These are phyloP conservation scores for Dryadomyces quercivorus DNA, from an alignment of 2,329 filamentous ascomycete species.

Conservation along the genomic window DNA sequence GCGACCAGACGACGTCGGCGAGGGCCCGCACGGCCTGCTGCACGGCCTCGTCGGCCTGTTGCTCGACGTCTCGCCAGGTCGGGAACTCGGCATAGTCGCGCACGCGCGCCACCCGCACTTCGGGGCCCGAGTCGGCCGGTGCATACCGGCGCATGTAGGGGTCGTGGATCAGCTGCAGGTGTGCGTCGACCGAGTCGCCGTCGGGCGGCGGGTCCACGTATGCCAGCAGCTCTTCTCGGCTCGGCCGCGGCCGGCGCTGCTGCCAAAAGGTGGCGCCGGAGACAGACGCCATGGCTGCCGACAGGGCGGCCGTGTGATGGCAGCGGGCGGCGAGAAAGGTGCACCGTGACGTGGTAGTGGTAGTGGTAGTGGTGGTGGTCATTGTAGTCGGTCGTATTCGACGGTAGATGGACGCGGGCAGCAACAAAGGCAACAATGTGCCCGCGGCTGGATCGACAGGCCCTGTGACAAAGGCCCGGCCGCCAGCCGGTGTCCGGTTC, in stretches of 20 bases:
- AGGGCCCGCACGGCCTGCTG: conserved; percentile 26
- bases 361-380: background rate
- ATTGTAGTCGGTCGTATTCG: too few species aligned
- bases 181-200: conserved; percentile 36
- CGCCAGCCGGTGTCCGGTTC: background rate
- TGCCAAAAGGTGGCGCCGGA: conserved; percentile 2
- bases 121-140: conserved; percentile 30
- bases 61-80: conserved; percentile 25
- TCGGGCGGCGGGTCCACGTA: conserved; percentile 39
- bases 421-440: conserved; percentile 10
- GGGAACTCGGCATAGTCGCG: conserved; percentile 36
- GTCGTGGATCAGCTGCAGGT: conserved; percentile 38
- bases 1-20: conserved; percentile 24
- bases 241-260: conserved; percentile 5
- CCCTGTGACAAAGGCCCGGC: background rate
- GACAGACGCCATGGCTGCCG: background rate
- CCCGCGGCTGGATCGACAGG: conserved; percentile 9
- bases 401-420: conserved; percentile 1
- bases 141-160: conserved; percentile 44
- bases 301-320: background rate
- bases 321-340: background rate
- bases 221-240: conserved; percentile 34
- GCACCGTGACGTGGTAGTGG: background rate
- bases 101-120: conserved; percentile 36
- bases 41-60: conserved; percentile 22